Evolutionary conservation across 2,329 filamentous ascomycete genomes (phyloP).

Genomic region (Scedosporium aurantiacum): DNA sequence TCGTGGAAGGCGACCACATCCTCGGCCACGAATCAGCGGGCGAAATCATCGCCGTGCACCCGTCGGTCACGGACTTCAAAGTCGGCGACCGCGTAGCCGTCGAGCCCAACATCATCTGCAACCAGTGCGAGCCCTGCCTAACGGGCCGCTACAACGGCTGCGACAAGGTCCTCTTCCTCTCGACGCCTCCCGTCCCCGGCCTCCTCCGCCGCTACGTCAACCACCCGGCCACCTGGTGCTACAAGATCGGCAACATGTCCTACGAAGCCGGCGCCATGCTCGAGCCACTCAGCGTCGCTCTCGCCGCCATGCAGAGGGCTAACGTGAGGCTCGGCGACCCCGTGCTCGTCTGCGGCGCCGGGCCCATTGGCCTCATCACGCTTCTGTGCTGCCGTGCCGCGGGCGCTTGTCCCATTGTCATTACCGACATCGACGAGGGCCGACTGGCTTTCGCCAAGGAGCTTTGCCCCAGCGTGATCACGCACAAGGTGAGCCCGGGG

Average conservation of each 20-base stretch:
- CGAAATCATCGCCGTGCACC: conserved; percentile 68
- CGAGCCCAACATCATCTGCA: conserved; percentile 90
- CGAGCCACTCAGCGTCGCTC: conserved; percentile 79
- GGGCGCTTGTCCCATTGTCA: conserved; percentile 80
- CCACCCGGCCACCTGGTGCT: conserved; percentile 89
- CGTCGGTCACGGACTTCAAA: conserved; percentile 66
- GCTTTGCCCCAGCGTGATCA: conserved; percentile 67
- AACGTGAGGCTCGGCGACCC: conserved; percentile 74
- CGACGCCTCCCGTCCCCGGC: conserved; percentile 80
- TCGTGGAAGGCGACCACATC: conserved; percentile 79
- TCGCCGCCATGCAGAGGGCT: conserved; percentile 79
- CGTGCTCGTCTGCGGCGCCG: conserved; percentile 81
- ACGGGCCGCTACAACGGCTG: conserved; percentile 95
- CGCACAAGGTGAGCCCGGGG: conserved; percentile 61
- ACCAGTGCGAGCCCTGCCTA: conserved; percentile 79
- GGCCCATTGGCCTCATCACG: conserved; percentile 85
- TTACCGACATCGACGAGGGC: conserved; percentile 88
- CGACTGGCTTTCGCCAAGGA: conserved; percentile 76
- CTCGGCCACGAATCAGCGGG: conserved; percentile 91
- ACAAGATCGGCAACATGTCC: conserved; percentile 87
- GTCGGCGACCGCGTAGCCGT: conserved; percentile 85
- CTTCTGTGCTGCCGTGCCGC: conserved; percentile 75
- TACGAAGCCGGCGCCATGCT: conserved; percentile 86
- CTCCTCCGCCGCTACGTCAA: conserved; percentile 87
- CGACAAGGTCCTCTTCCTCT: conserved; percentile 74